Percentiles rank a stretch among this genome's conserved stretches.
phyloP scores from a whole-genome alignment of 169 alveolate genomes.

The Theileria orientalis region DNA sequence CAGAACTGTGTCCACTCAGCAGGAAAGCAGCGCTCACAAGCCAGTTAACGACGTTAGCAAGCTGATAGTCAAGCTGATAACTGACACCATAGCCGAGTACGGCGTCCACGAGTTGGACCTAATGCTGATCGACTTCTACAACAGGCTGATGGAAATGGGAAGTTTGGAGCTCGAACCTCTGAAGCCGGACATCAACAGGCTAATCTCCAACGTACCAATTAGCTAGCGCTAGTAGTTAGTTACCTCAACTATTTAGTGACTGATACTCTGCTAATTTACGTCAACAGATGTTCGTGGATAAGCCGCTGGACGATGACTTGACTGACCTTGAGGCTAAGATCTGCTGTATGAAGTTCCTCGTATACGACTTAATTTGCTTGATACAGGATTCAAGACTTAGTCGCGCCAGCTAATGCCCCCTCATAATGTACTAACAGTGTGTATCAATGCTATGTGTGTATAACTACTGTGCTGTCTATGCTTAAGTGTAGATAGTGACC shows the following conservation, averaged over 20 bases:
- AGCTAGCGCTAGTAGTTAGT: too few relatives aligned
- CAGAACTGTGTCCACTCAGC: too few relatives aligned
- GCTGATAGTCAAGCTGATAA: background rate
- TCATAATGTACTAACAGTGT: background rate
- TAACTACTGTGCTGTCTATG: too few relatives aligned
- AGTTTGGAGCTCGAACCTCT: background rate
- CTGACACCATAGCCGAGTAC: constrained; percentile 7
- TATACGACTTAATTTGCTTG: background rate
- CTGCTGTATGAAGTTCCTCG: background rate
- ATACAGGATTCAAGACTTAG: constrained; percentile 5
- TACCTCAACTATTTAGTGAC: too few relatives aligned
- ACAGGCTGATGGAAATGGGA: constrained; percentile 5
- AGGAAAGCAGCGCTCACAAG: too few relatives aligned
- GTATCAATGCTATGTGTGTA: too few relatives aligned
- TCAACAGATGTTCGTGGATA: too few relatives aligned
- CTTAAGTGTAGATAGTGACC: background rate
- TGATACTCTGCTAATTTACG: too few relatives aligned
- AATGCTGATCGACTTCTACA: constrained; percentile 4
- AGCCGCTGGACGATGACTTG: background rate
- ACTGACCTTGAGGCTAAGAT: background rate
- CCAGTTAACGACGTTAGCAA: background rate
- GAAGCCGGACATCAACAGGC: background rate
- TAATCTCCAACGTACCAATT: background rate
- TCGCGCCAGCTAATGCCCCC: background rate
- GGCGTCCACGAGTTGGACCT: background rate